Base-by-base conservation (phyloP, 1,284 basidiomycete genomes). In the Boletellus dicymbophilus region DNA sequence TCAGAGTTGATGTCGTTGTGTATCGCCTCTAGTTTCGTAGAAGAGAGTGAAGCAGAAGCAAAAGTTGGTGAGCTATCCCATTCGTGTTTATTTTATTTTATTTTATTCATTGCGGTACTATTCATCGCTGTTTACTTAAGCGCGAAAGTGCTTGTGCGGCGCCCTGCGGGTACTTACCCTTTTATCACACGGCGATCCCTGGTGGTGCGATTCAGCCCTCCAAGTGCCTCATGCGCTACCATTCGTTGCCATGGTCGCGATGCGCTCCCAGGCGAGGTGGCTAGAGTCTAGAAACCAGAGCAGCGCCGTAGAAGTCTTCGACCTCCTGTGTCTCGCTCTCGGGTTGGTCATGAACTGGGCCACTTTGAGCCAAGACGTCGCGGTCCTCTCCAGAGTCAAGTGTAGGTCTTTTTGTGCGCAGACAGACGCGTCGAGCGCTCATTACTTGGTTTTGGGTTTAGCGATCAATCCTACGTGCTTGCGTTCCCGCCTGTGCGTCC, bases 271-370 rank as follows among this genome's bases (percentile, higher is more conserved):
- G 30, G 58, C 59, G 7, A 57, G 60, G 31, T 64, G 66, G 58
- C 55, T 46, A 43, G 57, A 36, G 15, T 57, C 38, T 6, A 41
- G 31, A 3, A 45, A 27, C 30, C 49, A 22, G 12, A n/a, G 37
- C 15, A 59, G 61, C 22, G 57, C 66, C 6, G 66, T 70, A 3
- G 70, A 77, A 42, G 67, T 76, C 4, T 72, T 87, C 18, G 88
- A 90, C 61, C 73, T 77, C 36, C 68, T 89, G 4, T 90, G 87
- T 63, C 79, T 90, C 22, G 77, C 80, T 7, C 73, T 90, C 2
- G 88, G 84, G 2, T 67, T 90, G 8, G 68, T 90, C 45, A 88
- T 87, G 39, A 90, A 90, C 64, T 70, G 90, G 36, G 79, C 87
- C 0, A 85, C 89, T 61, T 73, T 71, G 10, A 68, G 74, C n/a